Base-by-base conservation (phyloP, 345 rosid species). In the Moringa oleifera region DNA sequence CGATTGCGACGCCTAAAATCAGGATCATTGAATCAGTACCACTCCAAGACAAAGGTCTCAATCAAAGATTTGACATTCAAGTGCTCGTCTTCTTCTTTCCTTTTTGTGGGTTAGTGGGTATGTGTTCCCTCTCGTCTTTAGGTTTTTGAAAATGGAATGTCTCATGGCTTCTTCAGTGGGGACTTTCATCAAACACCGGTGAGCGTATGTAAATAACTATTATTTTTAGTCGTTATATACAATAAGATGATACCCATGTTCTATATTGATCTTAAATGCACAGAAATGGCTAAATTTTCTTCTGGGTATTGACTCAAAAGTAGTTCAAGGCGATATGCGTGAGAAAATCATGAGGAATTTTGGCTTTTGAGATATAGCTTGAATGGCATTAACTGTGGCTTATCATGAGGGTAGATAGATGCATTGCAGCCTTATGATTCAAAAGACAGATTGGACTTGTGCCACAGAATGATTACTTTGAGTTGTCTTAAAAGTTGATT, bases 391-490 rank as follows among this genome's bases (percentile, higher is more conserved):
- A 18, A 60, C 23, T 47, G 53, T 47, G 6, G 53, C 33, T 36
- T 36, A 15, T 54, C 52, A 36, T n/a, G 56, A 21, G 53, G 12
- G 25, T 4, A 54, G 25, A 55, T n/a, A 1, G 25, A 37, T 21
- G 20, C 46, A 25, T 10, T 41, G 17, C 4, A 41, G 77, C 69
- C 59, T 73, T 73, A 33, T 57, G 51, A 51, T 65, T 65, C 59
- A 25, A 61, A 53, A 33, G 73, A 62, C 66, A 68, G 78, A 70
- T 57, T 53, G 74, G 70, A 65, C 68, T 67, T 65, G 66, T 56
- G 68, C 49, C 49, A 31, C 41, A 57, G 56, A 62, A 68, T 55
- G 51, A 74, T 74, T 68, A 24, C 67, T 59, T 62, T 20, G 60
- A 46, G 71, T 57, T 52, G 65, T 25, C 60, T 68, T 52, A 23